phyloP scores from a whole-genome alignment of 495 filamentous ascomycete species.

The Penicillium crystallinum region DNA sequence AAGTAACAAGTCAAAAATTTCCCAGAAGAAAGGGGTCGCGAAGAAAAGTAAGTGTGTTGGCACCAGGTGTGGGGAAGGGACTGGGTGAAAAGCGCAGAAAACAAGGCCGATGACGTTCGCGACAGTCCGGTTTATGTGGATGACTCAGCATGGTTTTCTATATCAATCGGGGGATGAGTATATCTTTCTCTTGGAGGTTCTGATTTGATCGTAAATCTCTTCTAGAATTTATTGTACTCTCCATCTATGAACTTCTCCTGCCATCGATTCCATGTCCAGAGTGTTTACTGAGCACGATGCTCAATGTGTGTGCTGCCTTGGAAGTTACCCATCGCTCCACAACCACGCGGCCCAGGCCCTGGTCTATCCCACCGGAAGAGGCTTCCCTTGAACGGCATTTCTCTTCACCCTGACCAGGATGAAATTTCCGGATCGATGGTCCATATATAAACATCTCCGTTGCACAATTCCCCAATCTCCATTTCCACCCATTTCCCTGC shows the following conservation, averaged over 20 bases:
- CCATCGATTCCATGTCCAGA: too few relatives aligned
- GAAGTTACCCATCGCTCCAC: background rate
- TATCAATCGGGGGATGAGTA: too few relatives aligned
- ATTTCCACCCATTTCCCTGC: background rate
- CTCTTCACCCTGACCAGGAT: background rate
- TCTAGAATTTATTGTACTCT: too few relatives aligned
- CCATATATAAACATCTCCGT: too few relatives aligned
- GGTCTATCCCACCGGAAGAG: conserved; percentile 23
- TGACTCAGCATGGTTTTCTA: conserved; percentile 16
- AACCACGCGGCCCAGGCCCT: conserved; percentile 23
- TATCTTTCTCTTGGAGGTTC: too few relatives aligned
- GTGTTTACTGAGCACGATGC: too few relatives aligned
- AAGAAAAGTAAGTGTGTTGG: conserved; percentile 18
- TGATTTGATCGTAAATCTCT: too few relatives aligned
- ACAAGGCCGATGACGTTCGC: conserved; percentile 39
- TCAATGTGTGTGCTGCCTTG: background rate
- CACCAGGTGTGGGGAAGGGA: conserved; percentile 35
- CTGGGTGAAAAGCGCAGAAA: conserved; percentile 29
- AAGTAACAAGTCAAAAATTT: background rate
- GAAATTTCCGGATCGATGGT: too few relatives aligned
- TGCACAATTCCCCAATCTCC: too few relatives aligned
- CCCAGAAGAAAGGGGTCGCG: conserved; percentile 13
- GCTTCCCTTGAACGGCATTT: background rate
- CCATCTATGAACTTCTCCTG: too few relatives aligned
- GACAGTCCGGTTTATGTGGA: conserved; percentile 17